phyloP scores from a whole-genome alignment of 2,329 filamentous ascomycete genomes.

The Talaromyces sp. region DNA sequence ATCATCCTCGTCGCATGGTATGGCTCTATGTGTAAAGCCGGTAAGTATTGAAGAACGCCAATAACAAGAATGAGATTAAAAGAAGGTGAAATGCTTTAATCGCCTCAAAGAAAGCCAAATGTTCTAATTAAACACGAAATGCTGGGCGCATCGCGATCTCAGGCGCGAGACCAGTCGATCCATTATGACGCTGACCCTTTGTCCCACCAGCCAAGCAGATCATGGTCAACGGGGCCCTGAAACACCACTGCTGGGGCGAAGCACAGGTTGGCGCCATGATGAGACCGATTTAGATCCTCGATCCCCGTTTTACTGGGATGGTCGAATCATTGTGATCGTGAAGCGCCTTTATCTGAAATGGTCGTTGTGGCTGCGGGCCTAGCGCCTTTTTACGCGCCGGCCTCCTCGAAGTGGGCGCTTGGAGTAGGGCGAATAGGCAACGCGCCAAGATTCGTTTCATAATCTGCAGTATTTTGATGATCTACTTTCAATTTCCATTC shows the following conservation, averaged over 20 bases:
- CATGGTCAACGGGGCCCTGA: conserved; percentile 18
- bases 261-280: conserved; percentile 32
- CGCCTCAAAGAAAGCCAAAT: not conserved
- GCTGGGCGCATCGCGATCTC: conserved; percentile 8
- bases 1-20: conserved; percentile 26
- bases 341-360: conserved; percentile 12
- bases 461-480: not conserved
- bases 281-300: conserved; percentile 28
- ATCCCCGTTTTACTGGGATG: not conserved
- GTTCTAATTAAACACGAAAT: conserved; percentile 19
- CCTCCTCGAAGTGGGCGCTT: conserved; percentile 22
- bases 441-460: not conserved
- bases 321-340: conserved; percentile 11
- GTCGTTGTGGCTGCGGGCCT: conserved; percentile 8
- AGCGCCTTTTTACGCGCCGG: conserved; percentile 26
- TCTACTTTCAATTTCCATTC: not conserved
- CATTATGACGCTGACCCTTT: conserved; percentile 17
- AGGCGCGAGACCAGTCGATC: conserved; percentile 18
- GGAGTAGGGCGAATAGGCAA: conserved; percentile 5
- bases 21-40: not conserved
- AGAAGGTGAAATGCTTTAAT: not conserved
- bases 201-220: conserved; percentile 9
- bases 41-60: not conserved
- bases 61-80: not conserved
- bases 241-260: conserved; percentile 24